These are phyloP conservation scores for Trichoderma erinaceum DNA, from an alignment of 495 filamentous ascomycete genomes.

Conservation along the genomic window DNA sequence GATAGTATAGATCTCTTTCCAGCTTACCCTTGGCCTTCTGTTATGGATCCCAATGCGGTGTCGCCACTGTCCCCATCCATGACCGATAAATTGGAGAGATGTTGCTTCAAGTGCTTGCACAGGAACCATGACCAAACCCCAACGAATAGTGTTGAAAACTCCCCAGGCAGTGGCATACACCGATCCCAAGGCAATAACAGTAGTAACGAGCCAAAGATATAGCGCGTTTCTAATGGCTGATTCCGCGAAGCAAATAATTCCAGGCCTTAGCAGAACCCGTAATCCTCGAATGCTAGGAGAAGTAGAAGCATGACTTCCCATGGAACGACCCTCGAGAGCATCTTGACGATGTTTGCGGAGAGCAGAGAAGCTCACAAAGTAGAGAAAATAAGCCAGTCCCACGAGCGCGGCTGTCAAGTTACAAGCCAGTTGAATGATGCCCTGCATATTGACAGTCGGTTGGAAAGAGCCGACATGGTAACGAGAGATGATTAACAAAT, in stretches of 20 bases:
- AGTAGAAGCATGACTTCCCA: constrained; percentile 11
- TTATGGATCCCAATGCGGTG: constrained; percentile 30
- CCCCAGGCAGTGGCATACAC: constrained; percentile 71
- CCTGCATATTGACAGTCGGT: constrained; percentile 59
- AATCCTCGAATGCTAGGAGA: constrained; percentile 41
- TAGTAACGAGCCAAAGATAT: constrained; percentile 66
- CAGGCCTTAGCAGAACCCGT: constrained; percentile 48
- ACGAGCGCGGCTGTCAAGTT: constrained; percentile 49
- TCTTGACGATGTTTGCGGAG: background rate
- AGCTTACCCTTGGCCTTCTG: constrained; percentile 33
- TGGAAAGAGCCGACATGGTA: constrained; percentile 52
- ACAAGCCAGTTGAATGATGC: constrained; percentile 55
- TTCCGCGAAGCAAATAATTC: constrained; percentile 54
- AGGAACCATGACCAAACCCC: constrained; percentile 72
- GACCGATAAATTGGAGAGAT: constrained; percentile 59
- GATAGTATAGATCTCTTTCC: constrained; percentile 36
- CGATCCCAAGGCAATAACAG: constrained; percentile 54
- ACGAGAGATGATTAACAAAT: constrained; percentile 62
- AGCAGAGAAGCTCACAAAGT: constrained; percentile 28
- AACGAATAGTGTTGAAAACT: constrained; percentile 71
- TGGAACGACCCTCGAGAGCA: background rate
- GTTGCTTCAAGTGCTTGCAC: constrained; percentile 63
- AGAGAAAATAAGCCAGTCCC: constrained; percentile 57
- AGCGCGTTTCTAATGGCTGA: constrained; percentile 62
- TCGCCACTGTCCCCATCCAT: constrained; percentile 60